Percentiles rank a stretch among this genome's conserved stretches.
phyloP scores from a whole-genome alignment of 2,329 filamentous ascomycete species.

The Calonectria pauciramosa region DNA sequence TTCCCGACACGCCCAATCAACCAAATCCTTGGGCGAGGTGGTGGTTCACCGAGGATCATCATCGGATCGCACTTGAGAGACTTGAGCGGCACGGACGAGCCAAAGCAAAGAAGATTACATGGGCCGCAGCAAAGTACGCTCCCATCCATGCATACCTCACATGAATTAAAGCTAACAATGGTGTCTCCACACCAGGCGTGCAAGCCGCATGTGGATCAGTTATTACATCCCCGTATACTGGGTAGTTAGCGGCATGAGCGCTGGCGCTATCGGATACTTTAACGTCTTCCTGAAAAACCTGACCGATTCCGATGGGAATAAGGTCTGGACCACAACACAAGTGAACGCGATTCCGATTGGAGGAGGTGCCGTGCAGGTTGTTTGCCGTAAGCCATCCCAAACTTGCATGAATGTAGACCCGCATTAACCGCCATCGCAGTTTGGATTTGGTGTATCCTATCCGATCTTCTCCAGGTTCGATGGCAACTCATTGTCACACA shows the following conservation, averaged over 20 bases:
- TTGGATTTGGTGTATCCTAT: conserved; percentile 67
- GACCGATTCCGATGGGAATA: conserved; percentile 39
- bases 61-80: conserved; percentile 44
- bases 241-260: conserved; percentile 29
- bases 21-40: conserved; percentile 46
- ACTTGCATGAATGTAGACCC: neutral
- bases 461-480: conserved; percentile 62
- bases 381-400: conserved; percentile 49
- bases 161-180: neutral
- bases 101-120: conserved; percentile 44
- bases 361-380: conserved; percentile 54
- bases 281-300: conserved; percentile 49
- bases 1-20: conserved; percentile 15
- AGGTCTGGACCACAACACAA: conserved; percentile 51
- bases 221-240: conserved; percentile 39
- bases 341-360: conserved; percentile 67
- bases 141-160: too few species aligned
- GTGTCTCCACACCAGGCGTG: conserved; percentile 15
- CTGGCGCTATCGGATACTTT: conserved; percentile 46
- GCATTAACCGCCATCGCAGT: conserved; percentile 47
- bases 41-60: conserved; percentile 45
- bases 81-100: conserved; percentile 41
- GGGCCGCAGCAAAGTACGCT: conserved; percentile 40
- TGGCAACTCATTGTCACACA: conserved; percentile 65
- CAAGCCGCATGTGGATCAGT: conserved; percentile 47